These are phyloP conservation scores for Meyerozyma elateridarum DNA, from an alignment of 1,139 yeast genomes.

Conservation along the genomic window DNA sequence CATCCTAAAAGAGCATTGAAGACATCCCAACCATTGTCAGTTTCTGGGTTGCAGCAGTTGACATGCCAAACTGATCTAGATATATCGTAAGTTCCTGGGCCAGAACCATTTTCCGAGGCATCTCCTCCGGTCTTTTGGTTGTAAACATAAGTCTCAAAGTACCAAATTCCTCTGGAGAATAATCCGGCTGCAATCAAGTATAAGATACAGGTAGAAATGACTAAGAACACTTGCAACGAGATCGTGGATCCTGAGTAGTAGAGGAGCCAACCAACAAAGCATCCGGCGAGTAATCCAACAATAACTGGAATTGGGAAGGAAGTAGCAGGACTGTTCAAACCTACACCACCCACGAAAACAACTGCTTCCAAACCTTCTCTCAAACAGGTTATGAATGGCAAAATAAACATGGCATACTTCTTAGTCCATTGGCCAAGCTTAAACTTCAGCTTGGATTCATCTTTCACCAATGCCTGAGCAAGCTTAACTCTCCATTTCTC, in stretches of 20 bases:
- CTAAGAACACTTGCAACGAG: slow-evolving; percentile 75
- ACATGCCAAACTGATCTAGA: slow-evolving; percentile 82
- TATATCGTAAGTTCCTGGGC: slow-evolving; percentile 88
- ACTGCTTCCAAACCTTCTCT: slow-evolving; percentile 94
- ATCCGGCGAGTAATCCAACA: slow-evolving; percentile 72
- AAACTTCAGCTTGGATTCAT: slow-evolving; percentile 29
- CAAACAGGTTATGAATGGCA: slow-evolving; percentile 78
- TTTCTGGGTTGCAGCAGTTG: slow-evolving; percentile 88
- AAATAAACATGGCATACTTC: slow-evolving; percentile 70
- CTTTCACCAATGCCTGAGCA: slow-evolving; percentile 62
- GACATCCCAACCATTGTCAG: slow-evolving; percentile 89
- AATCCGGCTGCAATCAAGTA: slow-evolving; percentile 86
- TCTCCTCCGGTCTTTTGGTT: slow-evolving; percentile 74
- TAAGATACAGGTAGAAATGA: slow-evolving; percentile 74
- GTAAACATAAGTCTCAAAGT: slow-evolving; percentile 63
- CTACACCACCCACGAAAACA: slow-evolving; percentile 87
- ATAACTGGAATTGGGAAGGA: slow-evolving; percentile 85
- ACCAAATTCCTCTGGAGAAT: slow-evolving; percentile 89
- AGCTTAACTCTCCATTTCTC: slow-evolving; percentile 90
- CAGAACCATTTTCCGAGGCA: slow-evolving; percentile 83
- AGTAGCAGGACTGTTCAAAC: slow-evolving; percentile 67
- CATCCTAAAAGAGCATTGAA: slow-evolving; percentile 84
- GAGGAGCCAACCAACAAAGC: slow-evolving; percentile 56
- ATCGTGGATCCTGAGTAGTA: slow-evolving; percentile 74
- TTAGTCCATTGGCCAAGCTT: slow-evolving; percentile 39